Conservation (phyloP, 208 protist genomes). For the Acanthamoeba lenticulata region DNA sequence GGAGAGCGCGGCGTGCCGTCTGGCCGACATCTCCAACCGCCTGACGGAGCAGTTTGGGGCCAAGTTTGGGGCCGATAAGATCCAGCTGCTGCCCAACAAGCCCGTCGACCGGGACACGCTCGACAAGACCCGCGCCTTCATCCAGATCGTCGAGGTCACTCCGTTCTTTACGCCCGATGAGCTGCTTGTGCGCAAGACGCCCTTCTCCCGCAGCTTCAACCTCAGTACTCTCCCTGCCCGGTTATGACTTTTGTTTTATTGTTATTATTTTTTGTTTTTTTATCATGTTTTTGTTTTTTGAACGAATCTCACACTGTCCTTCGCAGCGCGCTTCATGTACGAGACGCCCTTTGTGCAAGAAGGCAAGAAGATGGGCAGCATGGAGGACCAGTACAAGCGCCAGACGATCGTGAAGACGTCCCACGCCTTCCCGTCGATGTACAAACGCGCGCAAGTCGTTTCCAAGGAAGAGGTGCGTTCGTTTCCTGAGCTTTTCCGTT, state of each 20-base stretch:
- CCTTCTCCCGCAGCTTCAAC: slow-evolving; percentile 20
- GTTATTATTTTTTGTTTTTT: neutral
- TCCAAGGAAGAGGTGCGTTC: slow-evolving; percentile 58
- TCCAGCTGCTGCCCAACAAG: slow-evolving; percentile 56
- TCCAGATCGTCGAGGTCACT: slow-evolving; percentile 34
- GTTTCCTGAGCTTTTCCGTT: neutral
- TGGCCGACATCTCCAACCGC: slow-evolving; percentile 34
- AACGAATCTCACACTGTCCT: neutral
- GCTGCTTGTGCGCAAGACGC: neutral
- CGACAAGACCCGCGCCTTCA: neutral
- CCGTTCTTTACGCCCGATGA: neutral
- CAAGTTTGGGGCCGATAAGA: slow-evolving; percentile 51
- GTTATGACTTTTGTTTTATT: too few species aligned
- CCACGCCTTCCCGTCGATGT: neutral
- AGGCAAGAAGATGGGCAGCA: slow-evolving; percentile 47
- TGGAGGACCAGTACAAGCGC: slow-evolving; percentile 54
- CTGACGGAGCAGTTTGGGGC: slow-evolving; percentile 12
- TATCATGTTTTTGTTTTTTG: too few species aligned
- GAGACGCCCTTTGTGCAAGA: slow-evolving; percentile 62
- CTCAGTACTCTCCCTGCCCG: slow-evolving; percentile 36
- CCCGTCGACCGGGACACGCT: slow-evolving; percentile 4
- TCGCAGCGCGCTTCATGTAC: slow-evolving; percentile 28
- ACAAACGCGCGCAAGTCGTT: slow-evolving; percentile 26
- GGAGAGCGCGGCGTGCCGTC: neutral
- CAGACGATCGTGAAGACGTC: slow-evolving; percentile 37